phyloP scores from a whole-genome alignment of 257 asterid genomes.

The Fraxinus anomala region DNA sequence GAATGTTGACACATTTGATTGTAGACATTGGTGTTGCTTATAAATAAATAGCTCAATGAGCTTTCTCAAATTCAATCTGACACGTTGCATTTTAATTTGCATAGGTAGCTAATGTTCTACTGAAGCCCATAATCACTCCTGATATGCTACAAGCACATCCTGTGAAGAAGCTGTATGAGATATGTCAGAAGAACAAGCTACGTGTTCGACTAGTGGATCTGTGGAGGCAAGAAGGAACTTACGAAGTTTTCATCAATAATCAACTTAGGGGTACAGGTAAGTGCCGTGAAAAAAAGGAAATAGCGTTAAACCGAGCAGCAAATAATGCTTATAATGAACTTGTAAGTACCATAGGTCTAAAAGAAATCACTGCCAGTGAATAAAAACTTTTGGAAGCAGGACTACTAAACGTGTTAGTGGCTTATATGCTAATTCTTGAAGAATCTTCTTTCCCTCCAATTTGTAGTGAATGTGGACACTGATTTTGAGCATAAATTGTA shows the following conservation, averaged over 20 bases:
- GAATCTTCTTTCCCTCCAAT: neutral
- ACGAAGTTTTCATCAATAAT: conserved; percentile 55
- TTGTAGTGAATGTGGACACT: neutral
- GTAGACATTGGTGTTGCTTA: neutral
- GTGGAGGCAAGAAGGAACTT: conserved; percentile 57
- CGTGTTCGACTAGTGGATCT: conserved; percentile 58
- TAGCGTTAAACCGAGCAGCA: conserved; percentile 81
- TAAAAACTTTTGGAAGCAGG: conserved; percentile 4
- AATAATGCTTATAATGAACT: conserved; percentile 64
- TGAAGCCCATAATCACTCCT: conserved; percentile 76
- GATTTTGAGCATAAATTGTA: neutral
- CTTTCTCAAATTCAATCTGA: neutral
- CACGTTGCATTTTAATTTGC: conserved; percentile 8
- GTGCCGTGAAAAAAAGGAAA: conserved; percentile 69
- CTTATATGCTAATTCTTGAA: neutral
- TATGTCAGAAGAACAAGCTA: conserved; percentile 75
- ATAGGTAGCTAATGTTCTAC: conserved; percentile 57
- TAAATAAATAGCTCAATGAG: neutral
- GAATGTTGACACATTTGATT: neutral
- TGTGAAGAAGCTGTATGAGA: conserved; percentile 68
- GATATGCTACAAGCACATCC: conserved; percentile 68
- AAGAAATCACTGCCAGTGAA: conserved; percentile 19
- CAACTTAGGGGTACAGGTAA: conserved; percentile 65
- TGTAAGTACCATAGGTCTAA: conserved; percentile 35
- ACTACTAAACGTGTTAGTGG: neutral